Evolutionary conservation across 2,329 filamentous ascomycete genomes (phyloP), one percentile per base, ranked within the genome.

Genomic region (Ceratocystiopsis minuta): DNA sequence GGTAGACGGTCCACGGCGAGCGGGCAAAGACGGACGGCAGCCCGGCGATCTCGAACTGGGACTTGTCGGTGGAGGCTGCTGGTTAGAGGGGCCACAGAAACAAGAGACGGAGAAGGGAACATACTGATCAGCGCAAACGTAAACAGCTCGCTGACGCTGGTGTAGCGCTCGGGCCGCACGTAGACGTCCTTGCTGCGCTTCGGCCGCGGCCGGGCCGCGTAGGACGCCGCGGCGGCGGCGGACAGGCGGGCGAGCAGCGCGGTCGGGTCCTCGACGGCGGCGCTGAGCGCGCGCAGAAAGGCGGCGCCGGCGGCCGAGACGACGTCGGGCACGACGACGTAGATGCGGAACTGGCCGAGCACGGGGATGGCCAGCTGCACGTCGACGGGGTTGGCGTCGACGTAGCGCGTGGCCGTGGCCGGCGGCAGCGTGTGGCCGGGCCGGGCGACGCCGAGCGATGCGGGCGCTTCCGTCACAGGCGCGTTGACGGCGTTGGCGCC

Each of bases 331-430:
- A 74, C 69, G 45, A 87, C 68, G 44, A 85, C 67, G 55, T 80
- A 85, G 37, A 85, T 69, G 37, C 78, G 70, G 62, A 86, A 87
- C 52, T 87, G 81, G n/a, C 80, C 77, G 6, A 85, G 62, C 55
- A 83, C 69, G 1, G 81, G 81, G 34, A 86, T 80, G 52, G 85
- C 80, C 10, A 84, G 71, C 54, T 86, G 78, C 18, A 86, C 62
- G 49, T 86, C 77, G 33, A 86, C 72, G 0, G 80, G 80, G 51
- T 86, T 86, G 6, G 80, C 76, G 56, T 87, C 81, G 40, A 85
- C 70, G 53, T 79, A 85, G 34, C 81, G 70, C 0, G 78, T 81
- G 16, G 77, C 78, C 55, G 72, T 79, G 28, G 76, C 75, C 2
- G 80, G 80, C 2, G 75, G 69, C 14, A 81, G 63, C 12, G 68